Evolutionary conservation across 2,329 filamentous ascomycete genomes (phyloP).

Genomic region (Calonectria pauciramosa): DNA sequence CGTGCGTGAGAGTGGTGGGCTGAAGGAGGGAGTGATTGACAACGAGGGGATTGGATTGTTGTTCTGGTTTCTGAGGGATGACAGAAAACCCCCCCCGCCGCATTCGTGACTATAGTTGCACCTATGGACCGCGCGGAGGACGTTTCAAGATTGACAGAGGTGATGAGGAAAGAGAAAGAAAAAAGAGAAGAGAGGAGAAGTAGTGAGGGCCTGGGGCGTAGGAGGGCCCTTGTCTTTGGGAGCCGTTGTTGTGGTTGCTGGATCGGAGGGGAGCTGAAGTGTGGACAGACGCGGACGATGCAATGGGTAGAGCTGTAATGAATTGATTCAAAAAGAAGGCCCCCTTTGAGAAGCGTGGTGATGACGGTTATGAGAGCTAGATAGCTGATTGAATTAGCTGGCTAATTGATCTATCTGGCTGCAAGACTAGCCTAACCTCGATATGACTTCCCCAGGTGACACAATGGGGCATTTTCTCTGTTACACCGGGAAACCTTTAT

Average conservation of each 20-base stretch:
- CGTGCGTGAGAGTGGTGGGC: conserved; percentile 51
- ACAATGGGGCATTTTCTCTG: background rate
- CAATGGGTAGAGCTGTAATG: conserved; percentile 49
- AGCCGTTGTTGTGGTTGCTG: conserved; percentile 42
- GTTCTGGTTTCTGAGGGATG: conserved; percentile 39
- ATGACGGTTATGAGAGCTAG: conserved; percentile 38
- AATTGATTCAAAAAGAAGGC: conserved; percentile 46
- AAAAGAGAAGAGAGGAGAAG: conserved; percentile 26
- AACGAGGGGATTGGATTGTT: conserved; percentile 44
- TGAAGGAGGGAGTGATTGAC: conserved; percentile 48
- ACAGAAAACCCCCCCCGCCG: conserved; percentile 4
- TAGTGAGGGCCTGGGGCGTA: conserved; percentile 28
- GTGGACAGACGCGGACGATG: conserved; percentile 47
- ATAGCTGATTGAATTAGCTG: conserved; percentile 1
- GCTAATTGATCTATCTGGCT: background rate
- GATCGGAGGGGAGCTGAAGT: conserved; percentile 44
- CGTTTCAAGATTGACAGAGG: conserved; percentile 40
- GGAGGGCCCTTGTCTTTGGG: conserved; percentile 32
- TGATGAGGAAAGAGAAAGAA: conserved; percentile 34
- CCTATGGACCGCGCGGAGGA: conserved; percentile 30
- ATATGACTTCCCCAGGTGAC: background rate
- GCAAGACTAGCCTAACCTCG: background rate
- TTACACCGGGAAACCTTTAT: background rate
- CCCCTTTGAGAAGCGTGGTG: conserved; percentile 31
- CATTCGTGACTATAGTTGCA: background rate